Percentiles rank a stretch among this genome's conserved stretches.
These are phyloP conservation scores for Przewalskia tangutica DNA, from an alignment of 257 asterid genomes.

Conservation along the genomic window DNA sequence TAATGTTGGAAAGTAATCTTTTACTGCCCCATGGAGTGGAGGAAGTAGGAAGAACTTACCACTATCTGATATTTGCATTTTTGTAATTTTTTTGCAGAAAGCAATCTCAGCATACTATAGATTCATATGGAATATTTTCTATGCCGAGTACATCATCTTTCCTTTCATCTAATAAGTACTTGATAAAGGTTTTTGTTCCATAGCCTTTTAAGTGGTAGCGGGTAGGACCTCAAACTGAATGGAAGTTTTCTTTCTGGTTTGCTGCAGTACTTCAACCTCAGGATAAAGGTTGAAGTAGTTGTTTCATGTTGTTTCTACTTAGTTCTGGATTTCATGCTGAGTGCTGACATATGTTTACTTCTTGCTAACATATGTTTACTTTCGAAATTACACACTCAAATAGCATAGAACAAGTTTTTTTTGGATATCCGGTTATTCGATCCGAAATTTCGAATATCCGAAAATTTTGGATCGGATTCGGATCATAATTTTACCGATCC, in stretches of 20 bases:
- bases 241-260: background rate
- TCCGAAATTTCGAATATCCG: too few relatives aligned
- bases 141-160: constrained; percentile 74
- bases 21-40: background rate
- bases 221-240: background rate
- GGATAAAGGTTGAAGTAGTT: too few relatives aligned
- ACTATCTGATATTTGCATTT: constrained; percentile 1
- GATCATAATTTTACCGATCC: too few relatives aligned
- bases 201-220: background rate
- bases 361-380: too few relatives aligned
- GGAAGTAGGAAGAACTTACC: background rate
- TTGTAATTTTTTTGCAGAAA: constrained; percentile 54
- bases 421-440: too few relatives aligned
- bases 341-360: too few relatives aligned
- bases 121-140: constrained; percentile 89
- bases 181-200: constrained; percentile 20
- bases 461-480: too few relatives aligned
- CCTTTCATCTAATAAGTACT: constrained; percentile 57
- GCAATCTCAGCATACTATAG: constrained; percentile 72
- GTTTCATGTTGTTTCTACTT: too few relatives aligned
- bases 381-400: too few relatives aligned
- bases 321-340: too few relatives aligned
- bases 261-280: background rate
- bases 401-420: too few relatives aligned
- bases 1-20: too few relatives aligned